phyloP scores from a whole-genome alignment of 352 stramenopile genomes.

The Pythium phragmitis region DNA sequence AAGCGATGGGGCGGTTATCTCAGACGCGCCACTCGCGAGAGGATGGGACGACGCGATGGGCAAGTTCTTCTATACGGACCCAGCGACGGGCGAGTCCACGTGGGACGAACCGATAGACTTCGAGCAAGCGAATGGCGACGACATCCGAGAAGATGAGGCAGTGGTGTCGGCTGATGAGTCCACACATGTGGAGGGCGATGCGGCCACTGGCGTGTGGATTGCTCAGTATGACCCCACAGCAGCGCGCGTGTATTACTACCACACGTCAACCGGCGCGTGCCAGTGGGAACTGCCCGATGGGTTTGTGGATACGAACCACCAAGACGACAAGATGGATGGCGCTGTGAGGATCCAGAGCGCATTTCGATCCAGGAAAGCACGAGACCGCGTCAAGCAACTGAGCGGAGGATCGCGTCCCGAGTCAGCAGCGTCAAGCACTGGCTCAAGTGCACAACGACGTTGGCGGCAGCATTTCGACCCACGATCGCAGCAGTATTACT shows the following conservation, averaged over 20 bases:
- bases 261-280: slow-evolving; percentile 32
- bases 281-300: slow-evolving; percentile 46
- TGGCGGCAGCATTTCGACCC: slow-evolving; percentile 57
- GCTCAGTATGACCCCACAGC: slow-evolving; percentile 47
- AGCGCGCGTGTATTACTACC: slow-evolving; percentile 50
- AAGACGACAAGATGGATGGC: slow-evolving; percentile 35
- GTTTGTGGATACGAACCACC: slow-evolving; percentile 31
- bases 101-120: slow-evolving; percentile 30
- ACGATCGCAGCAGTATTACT: slow-evolving; percentile 31
- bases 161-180: background rate
- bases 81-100: slow-evolving; percentile 23
- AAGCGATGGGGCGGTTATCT: background rate
- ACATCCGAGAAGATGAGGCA: background rate
- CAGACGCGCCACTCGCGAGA: background rate
- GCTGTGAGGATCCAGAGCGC: slow-evolving; percentile 59
- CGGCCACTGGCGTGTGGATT: slow-evolving; percentile 33
- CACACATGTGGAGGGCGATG: background rate
- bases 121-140: background rate
- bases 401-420: background rate
- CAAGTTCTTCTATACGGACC: slow-evolving; percentile 28
- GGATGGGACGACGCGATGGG: slow-evolving; percentile 4
- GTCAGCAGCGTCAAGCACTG: background rate
- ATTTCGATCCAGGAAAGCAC: slow-evolving; percentile 42
- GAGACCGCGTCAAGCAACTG: slow-evolving; percentile 36
- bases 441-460: background rate